Evolutionary conservation across 805 yeast species (phyloP).

Genomic region (Ogataea pilisensis): DNA sequence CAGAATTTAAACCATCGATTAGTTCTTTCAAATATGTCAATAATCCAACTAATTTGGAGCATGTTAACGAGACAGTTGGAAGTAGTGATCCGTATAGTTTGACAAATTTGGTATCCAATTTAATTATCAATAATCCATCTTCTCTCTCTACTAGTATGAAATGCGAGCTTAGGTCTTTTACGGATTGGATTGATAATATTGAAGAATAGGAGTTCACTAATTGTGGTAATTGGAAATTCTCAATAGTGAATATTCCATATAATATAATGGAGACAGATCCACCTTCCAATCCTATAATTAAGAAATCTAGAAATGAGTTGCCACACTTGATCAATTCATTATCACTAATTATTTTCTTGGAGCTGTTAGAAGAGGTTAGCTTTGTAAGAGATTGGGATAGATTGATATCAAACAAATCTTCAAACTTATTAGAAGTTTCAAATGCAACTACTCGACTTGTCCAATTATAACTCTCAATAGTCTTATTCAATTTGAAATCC

Average conservation of each 20-base stretch:
- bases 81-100: conserved; percentile 26
- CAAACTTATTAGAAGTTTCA: conserved; percentile 10
- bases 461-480: conserved; percentile 22
- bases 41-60: conserved; percentile 34
- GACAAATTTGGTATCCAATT: conserved; percentile 26
- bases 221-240: conserved; percentile 20
- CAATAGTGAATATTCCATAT: conserved; percentile 33
- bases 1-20: conserved; percentile 25
- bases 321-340: conserved; percentile 22
- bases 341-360: conserved; percentile 19
- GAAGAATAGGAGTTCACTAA: conserved; percentile 12
- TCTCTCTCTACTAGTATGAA: conserved; percentile 21
- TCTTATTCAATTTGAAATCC: conserved; percentile 12
- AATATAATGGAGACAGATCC: conserved; percentile 24
- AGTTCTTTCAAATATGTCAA: conserved; percentile 33
- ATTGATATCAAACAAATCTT: conserved; percentile 20
- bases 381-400: conserved; percentile 24
- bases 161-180: conserved; percentile 22
- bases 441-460: conserved; percentile 11
- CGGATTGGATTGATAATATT: conserved; percentile 17
- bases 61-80: conserved; percentile 30
- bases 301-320: conserved; percentile 25
- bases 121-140: conserved; percentile 17
- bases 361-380: conserved; percentile 18
- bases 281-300: conserved; percentile 25